Percentiles rank a stretch among this genome's conserved stretches.
Conservation (phyloP, 1,139 yeast genomes). For the Yamadazyma aaseri region DNA sequence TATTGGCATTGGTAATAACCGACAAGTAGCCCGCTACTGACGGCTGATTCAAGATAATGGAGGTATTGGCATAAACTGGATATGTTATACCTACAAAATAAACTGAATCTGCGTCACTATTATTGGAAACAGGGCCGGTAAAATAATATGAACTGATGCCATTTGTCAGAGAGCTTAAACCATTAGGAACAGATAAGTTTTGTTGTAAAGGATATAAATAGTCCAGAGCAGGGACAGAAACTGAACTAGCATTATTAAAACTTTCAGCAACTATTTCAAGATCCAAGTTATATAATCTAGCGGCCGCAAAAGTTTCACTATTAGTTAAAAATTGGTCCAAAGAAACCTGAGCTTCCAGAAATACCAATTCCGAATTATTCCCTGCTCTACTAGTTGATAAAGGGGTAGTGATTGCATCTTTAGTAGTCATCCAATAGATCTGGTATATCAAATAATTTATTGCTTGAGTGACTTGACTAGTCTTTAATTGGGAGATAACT, state of each 20-base stretch:
- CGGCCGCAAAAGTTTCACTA: conserved; percentile 62
- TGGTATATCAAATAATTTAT: conserved; percentile 66
- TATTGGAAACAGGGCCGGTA: conserved; percentile 58
- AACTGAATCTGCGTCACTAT: conserved; percentile 26
- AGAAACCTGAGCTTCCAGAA: conserved; percentile 38
- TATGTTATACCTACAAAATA: conserved; percentile 59
- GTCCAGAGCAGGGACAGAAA: conserved; percentile 31
- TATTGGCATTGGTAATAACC: conserved; percentile 58
- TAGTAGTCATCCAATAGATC: conserved; percentile 62
- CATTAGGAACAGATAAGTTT: conserved; percentile 43
- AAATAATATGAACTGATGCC: conserved; percentile 37
- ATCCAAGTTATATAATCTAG: conserved; percentile 63
- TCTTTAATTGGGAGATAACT: conserved; percentile 77
- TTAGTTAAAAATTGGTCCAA: conserved; percentile 63
- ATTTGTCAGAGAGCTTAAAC: conserved; percentile 20
- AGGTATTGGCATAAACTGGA: conserved; percentile 71
- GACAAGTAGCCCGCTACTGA: conserved; percentile 72
- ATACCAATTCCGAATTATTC: conserved; percentile 49
- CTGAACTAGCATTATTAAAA: conserved; percentile 27
- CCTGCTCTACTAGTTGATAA: conserved; percentile 70
- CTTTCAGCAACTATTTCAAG: conserved; percentile 35
- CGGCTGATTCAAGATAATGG: conserved; percentile 60
- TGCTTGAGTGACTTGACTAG: conserved; percentile 74
- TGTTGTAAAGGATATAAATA: conserved; percentile 53
- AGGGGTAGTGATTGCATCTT: conserved; percentile 60